These are phyloP conservation scores for Canavalia ensiformis DNA, from an alignment of 306 rosid genomes.

Conservation along the genomic window DNA sequence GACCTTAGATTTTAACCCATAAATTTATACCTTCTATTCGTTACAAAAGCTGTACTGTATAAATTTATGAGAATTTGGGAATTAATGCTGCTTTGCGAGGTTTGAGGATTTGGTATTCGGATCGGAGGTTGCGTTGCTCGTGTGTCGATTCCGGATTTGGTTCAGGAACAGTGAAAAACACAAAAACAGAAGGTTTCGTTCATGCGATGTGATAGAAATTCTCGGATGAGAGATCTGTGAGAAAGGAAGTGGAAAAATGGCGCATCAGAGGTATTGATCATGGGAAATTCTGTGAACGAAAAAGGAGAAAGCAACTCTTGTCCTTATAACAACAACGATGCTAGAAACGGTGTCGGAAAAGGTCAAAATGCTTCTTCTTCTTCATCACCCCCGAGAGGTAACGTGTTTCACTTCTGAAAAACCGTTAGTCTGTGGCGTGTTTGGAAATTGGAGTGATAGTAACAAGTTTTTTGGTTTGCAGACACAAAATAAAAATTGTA, in stretches of 20 bases:
- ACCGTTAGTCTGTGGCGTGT: not conserved
- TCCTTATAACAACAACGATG: slow-evolving; percentile 49
- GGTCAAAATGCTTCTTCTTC: slow-evolving; percentile 56
- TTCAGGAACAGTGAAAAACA: not conserved
- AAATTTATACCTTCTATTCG: too few relatives aligned
- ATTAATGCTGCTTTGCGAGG: slow-evolving; percentile 39
- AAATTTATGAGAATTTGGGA: slow-evolving; percentile 6
- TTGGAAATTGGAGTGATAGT: not conserved
- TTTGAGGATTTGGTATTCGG: slow-evolving; percentile 31
- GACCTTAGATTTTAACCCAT: too few relatives aligned
- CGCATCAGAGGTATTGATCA: slow-evolving; percentile 74
- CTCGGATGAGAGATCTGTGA: slow-evolving; percentile 69
- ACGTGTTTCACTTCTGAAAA: not conserved
- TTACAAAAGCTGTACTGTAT: too few relatives aligned
- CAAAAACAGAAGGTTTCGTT: not conserved
- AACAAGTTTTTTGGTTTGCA: slow-evolving; percentile 34
- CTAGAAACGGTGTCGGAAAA: slow-evolving; percentile 47
- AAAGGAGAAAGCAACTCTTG: slow-evolving; percentile 56
- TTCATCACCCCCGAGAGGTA: slow-evolving; percentile 52
- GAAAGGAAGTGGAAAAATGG: slow-evolving; percentile 48
- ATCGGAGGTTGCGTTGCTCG: not conserved
- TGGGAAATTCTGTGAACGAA: slow-evolving; percentile 62
- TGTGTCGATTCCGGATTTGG: too few relatives aligned
- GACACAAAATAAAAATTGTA: slow-evolving; percentile 59
- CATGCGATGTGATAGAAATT: slow-evolving; percentile 25